A percentile compares a stretch with the other conserved stretches of the same genome.
Evolutionary conservation across 2,329 filamentous ascomycete species (phyloP).

Genomic region (Knufia fluminis): DNA sequence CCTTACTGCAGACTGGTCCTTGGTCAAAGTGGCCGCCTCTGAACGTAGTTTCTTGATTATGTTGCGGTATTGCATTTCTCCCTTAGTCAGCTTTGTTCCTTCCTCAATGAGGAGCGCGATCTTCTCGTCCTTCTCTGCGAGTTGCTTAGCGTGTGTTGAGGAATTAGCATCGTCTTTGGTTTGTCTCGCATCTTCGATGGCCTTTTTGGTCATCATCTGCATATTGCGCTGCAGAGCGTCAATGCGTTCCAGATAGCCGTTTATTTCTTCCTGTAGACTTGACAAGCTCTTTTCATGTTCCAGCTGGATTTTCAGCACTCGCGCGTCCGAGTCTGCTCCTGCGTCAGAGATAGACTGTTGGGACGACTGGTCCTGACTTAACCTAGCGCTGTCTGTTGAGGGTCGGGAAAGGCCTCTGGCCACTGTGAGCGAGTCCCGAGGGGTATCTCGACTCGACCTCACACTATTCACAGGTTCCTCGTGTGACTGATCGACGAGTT

Average conservation of each 20-base stretch:
- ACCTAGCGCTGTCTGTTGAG: slow-evolving; percentile 17
- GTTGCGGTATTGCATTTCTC: slow-evolving; percentile 73
- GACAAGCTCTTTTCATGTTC: slow-evolving; percentile 10
- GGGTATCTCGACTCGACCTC: slow-evolving; percentile 20
- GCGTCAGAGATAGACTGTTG: slow-evolving; percentile 25
- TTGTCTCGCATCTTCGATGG: slow-evolving; percentile 64
- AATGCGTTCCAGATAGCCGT: slow-evolving; percentile 76
- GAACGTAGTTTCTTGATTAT: slow-evolving; percentile 69
- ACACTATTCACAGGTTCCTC: slow-evolving; percentile 27
- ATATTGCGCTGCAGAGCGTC: slow-evolving; percentile 88
- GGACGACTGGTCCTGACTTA: slow-evolving; percentile 26
- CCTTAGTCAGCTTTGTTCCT: slow-evolving; percentile 76
- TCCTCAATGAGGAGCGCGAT: slow-evolving; percentile 87
- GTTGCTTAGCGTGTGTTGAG: slow-evolving; percentile 63
- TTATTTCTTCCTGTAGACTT: slow-evolving; percentile 55
- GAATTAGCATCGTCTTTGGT: slow-evolving; percentile 52
- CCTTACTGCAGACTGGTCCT: slow-evolving; percentile 40
- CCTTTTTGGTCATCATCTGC: slow-evolving; percentile 74
- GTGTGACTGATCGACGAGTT: neutral
- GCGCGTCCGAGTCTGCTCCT: slow-evolving; percentile 13
- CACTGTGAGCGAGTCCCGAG: neutral
- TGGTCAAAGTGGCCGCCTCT: slow-evolving; percentile 44
- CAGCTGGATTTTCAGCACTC: slow-evolving; percentile 7
- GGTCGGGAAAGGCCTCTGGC: neutral
- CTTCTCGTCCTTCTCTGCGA: slow-evolving; percentile 83